phyloP scores from a whole-genome alignment of 352 stramenopile genomes.

The Globisporangium heterothallicum region DNA sequence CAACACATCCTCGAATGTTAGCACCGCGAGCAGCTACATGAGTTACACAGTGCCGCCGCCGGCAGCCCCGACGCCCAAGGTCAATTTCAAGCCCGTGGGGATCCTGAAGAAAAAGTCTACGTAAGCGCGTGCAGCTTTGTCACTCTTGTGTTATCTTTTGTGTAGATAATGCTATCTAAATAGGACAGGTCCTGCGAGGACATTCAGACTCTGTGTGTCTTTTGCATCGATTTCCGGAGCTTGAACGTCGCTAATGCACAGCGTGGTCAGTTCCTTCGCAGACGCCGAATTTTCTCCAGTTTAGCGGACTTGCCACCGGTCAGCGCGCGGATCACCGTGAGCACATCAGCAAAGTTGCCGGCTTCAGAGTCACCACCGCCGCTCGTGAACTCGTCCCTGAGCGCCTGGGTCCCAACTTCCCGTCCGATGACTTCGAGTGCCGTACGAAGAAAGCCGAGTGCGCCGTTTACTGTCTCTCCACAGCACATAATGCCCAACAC shows the following conservation, averaged over 20 bases:
- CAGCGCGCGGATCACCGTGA: conserved; percentile 41
- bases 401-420: conserved; percentile 43
- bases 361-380: conserved; percentile 8
- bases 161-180: conserved; percentile 22
- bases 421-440: conserved; percentile 71
- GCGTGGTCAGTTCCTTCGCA: conserved; percentile 15
- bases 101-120: conserved; percentile 43
- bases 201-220: not conserved
- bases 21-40: conserved; percentile 15
- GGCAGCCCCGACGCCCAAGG: conserved; percentile 19
- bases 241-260: conserved; percentile 5
- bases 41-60: conserved; percentile 17
- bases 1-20: conserved; percentile 16
- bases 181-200: conserved; percentile 5
- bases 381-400: conserved; percentile 12
- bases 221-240: not conserved
- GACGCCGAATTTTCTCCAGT: conserved; percentile 33
- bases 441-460: conserved; percentile 53
- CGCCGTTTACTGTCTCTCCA: conserved; percentile 39
- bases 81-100: conserved; percentile 41
- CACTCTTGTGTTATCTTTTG: conserved; percentile 4
- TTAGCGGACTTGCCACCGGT: conserved; percentile 33
- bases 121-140: not conserved
- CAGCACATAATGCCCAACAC: conserved; percentile 71
- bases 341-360: conserved; percentile 61